A percentile compares a stretch with the other conserved stretches of the same genome.
These are phyloP conservation scores for Lachancea mirantina DNA, from an alignment of 805 yeast genomes.

Conservation along the genomic window DNA sequence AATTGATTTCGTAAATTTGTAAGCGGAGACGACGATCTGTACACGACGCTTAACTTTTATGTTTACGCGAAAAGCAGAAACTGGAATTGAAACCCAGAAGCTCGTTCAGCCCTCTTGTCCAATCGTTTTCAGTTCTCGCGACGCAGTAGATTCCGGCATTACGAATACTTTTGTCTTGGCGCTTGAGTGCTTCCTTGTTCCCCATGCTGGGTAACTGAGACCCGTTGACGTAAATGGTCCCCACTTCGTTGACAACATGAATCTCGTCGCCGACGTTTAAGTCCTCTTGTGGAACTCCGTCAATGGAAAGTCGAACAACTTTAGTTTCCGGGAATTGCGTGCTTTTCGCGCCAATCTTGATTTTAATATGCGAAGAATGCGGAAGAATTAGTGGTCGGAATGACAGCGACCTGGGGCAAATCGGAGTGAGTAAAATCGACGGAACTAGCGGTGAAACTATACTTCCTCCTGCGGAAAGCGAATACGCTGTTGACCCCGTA, in stretches of 20 bases:
- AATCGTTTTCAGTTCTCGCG: conserved; percentile 74
- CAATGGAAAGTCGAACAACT: conserved; percentile 61
- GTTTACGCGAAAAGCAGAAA: conserved; percentile 42
- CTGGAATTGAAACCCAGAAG: conserved; percentile 82
- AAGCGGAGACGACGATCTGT: neutral
- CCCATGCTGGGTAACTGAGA: conserved; percentile 38
- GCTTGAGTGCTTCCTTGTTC: conserved; percentile 9
- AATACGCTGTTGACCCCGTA: conserved; percentile 92
- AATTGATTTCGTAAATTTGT: neutral
- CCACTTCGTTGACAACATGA: conserved; percentile 60
- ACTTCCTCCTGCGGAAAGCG: conserved; percentile 84
- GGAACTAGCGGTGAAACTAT: conserved; percentile 86
- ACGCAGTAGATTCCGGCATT: conserved; percentile 79
- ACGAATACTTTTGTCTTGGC: conserved; percentile 14
- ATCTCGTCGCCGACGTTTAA: conserved; percentile 73
- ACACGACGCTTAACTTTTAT: conserved; percentile 2
- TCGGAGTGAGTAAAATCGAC: conserved; percentile 77
- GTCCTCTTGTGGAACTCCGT: conserved; percentile 71
- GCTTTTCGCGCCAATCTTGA: conserved; percentile 48
- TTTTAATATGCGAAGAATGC: conserved; percentile 61
- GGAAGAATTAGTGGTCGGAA: conserved; percentile 86
- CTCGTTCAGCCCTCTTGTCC: conserved; percentile 88
- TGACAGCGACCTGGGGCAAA: conserved; percentile 86
- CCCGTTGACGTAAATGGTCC: conserved; percentile 50
- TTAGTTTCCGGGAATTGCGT: conserved; percentile 32